Evolutionary conservation across 331 rosid species (phyloP), one percentile per base, ranked within the genome.

Genomic region (Quercus tomentella): DNA sequence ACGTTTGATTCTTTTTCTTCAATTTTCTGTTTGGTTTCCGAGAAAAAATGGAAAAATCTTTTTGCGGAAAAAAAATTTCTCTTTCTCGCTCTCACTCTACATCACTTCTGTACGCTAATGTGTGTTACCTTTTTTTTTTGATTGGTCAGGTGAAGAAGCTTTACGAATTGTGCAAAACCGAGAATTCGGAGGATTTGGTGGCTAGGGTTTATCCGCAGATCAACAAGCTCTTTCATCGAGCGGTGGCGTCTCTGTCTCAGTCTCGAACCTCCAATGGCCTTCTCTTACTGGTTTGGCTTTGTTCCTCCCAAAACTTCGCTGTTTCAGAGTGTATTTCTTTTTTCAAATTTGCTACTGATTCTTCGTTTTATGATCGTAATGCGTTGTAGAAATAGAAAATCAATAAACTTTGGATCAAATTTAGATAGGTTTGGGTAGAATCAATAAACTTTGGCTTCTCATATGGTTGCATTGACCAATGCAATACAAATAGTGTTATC

Each of bases 201-300:
- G 97, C 92, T 71, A 88, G 98, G 87, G 91, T 95, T 87, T 91
- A 91, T 86, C 93, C 99, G 0, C 92, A 84, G 71, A 79, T 95
- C 54, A 93, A 89, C 90, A 93, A 83, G 92, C 88, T 93, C 79
- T 95, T 90, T 80, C 98, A 93, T 31, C 98, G 99, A 25, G 89
- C 98, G 4, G 92, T 87, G 10, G 89, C 97, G 74, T 91, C 98
- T 4, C 83, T 90, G 33, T 81, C 97, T 58, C 96, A 91, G 83
- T 91, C 92, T 83, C 90, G 85, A 81, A 91, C 99, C 78, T 93
- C 99, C 43, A 89, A 87, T 87, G 98, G 98, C 79, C 91, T 91
- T 87, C 96, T 93, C 58, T 81, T 93, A 81, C 89, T 95, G 79
- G 99, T 95, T 81, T 72, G 80, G 63, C 45, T 51, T 72, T 18